These are phyloP conservation scores for Rhododendron molle DNA, from an alignment of 148 eudicot genomes.

Conservation along the genomic window DNA sequence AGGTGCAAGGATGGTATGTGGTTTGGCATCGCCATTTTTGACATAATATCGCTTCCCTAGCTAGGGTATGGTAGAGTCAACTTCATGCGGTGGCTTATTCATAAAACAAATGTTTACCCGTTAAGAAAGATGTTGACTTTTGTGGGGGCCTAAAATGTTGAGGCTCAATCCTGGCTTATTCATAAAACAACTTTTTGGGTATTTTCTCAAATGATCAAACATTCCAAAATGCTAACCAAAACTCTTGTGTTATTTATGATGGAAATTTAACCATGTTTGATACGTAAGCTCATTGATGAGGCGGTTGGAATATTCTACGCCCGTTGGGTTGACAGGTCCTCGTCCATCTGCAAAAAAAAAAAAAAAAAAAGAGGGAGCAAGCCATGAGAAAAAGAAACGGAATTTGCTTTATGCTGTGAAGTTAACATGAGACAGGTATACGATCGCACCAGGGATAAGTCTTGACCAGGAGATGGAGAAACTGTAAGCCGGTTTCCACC, in stretches of 20 bases:
- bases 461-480: slow-evolving; percentile 74
- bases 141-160: no score
- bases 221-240: neutral
- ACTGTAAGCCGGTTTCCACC: slow-evolving; percentile 52
- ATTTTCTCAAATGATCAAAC: no score
- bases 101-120: no score
- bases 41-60: neutral
- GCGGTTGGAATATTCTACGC: slow-evolving; percentile 49
- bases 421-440: neutral
- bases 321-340: slow-evolving; percentile 53
- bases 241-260: neutral
- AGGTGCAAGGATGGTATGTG: neutral
- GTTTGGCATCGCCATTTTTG: neutral
- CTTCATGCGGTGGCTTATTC: neutral
- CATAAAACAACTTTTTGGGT: no score
- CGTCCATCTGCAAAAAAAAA: slow-evolving; percentile 45
- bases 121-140: no score
- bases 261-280: slow-evolving; percentile 34
- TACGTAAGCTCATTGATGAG: slow-evolving; percentile 43
- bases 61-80: neutral
- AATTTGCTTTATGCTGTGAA: neutral
- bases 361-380: neutral
- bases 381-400: neutral
- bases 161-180: no score
- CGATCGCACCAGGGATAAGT: slow-evolving; percentile 52